Evolutionary conservation across 352 stramenopile species (phyloP).

Genomic region (Pythium coloratum): DNA sequence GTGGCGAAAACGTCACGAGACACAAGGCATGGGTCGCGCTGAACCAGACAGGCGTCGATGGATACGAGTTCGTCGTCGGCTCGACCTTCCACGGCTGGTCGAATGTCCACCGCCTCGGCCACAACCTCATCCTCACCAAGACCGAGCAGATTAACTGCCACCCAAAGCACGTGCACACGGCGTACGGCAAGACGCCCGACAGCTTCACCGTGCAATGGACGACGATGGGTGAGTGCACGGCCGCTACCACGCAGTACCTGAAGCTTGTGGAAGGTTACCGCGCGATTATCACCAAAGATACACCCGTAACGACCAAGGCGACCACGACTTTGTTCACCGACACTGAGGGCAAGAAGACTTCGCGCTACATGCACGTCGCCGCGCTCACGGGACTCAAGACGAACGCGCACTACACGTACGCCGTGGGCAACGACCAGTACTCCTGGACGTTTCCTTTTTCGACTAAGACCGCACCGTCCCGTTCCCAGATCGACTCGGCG

Average conservation of each 20-base stretch:
- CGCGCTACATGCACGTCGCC: conserved; percentile 72
- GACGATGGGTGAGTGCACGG: conserved; percentile 58
- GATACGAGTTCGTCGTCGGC: conserved; percentile 75
- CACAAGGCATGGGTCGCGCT: conserved; percentile 70
- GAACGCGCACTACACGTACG: conserved; percentile 79
- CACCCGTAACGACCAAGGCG: conserved; percentile 40
- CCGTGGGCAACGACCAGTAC: conserved; percentile 74
- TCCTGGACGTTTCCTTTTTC: conserved; percentile 81
- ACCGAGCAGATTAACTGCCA: conserved; percentile 53
- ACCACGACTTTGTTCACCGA: conserved; percentile 73
- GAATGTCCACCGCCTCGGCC: conserved; percentile 54
- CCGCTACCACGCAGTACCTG: conserved; percentile 42
- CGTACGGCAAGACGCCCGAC: conserved; percentile 54
- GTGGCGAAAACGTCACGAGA: conserved; percentile 55
- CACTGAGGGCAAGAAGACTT: conserved; percentile 50
- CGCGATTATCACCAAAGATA: conserved; percentile 40
- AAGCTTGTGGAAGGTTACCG: conserved; percentile 63
- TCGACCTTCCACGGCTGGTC: conserved; percentile 83
- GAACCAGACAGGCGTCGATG: conserved; percentile 16
- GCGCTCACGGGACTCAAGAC: conserved; percentile 59
- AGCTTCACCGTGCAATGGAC: conserved; percentile 82
- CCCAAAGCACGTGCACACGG: conserved; percentile 82
- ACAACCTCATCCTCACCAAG: conserved; percentile 45
- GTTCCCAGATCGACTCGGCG: conserved; percentile 25
- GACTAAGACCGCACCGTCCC: conserved; percentile 67